Percentiles rank a stretch among this genome's conserved stretches.
Conservation (phyloP, 305 asterid species). For the Fraxinus floribunda region DNA sequence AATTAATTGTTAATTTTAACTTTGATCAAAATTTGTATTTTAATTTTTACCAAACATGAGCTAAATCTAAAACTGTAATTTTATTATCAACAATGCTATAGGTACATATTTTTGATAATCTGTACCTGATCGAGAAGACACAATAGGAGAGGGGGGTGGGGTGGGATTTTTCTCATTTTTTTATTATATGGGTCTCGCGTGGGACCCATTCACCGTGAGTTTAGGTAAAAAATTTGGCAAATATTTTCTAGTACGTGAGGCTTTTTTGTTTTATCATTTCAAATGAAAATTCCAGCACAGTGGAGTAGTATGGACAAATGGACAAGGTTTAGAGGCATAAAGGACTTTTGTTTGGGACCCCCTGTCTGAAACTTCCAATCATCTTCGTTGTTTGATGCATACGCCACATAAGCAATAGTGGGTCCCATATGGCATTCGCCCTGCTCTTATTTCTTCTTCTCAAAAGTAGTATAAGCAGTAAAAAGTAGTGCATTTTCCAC, state of each 20-base stretch:
- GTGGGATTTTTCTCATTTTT: too few species aligned
- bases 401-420: background rate
- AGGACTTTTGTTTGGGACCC: background rate
- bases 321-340: background rate
- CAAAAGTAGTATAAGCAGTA: background rate
- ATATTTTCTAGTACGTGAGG: too few species aligned
- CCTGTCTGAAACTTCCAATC: background rate
- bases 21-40: too few species aligned
- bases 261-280: background rate
- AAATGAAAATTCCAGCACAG: background rate
- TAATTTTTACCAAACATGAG: too few species aligned
- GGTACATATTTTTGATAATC: too few species aligned
- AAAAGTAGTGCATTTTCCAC: background rate
- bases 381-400: background rate
- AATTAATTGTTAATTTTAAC: too few species aligned
- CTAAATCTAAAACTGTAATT: background rate
- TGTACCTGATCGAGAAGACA: too few species aligned
- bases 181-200: too few species aligned
- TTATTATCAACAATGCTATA: too few species aligned
- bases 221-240: too few species aligned
- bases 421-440: background rate
- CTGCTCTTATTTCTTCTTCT: background rate
- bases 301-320: background rate
- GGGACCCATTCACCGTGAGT: too few species aligned
- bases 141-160: too few species aligned